Percentiles rank a stretch among this genome's conserved stretches.
Conservation (phyloP, 805 yeast species). For the Candida ficus region DNA sequence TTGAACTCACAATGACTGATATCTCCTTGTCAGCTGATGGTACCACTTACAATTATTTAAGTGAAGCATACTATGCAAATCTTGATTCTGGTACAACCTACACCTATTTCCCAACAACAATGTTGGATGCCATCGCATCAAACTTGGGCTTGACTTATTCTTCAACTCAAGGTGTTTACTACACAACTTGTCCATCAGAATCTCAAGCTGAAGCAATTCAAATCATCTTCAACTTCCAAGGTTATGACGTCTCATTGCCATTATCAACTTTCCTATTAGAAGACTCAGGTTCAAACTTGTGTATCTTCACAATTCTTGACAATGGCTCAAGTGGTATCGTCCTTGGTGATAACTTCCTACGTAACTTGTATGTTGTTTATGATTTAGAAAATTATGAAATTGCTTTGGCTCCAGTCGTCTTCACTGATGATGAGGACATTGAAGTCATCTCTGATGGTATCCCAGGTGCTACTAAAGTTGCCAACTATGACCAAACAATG, state of each 20-base stretch:
- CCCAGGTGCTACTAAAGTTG: slow-evolving; percentile 35
- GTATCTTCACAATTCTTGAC: slow-evolving; percentile 40
- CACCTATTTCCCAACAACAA: slow-evolving; percentile 37
- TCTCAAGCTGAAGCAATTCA: slow-evolving; percentile 10
- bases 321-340: slow-evolving; percentile 31
- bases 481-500: slow-evolving; percentile 2
- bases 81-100: slow-evolving; percentile 41
- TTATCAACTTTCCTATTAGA: slow-evolving; percentile 29
- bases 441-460: slow-evolving; percentile 40
- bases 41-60: neutral
- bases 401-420: slow-evolving; percentile 43
- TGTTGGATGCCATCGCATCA: slow-evolving; percentile 31
- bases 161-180: slow-evolving; percentile 37
- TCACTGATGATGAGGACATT: slow-evolving; percentile 32
- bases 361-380: slow-evolving; percentile 48
- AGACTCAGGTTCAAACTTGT: slow-evolving; percentile 24
- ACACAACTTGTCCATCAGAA: slow-evolving; percentile 36
- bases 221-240: slow-evolving; percentile 44
- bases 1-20: slow-evolving; percentile 39
- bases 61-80: slow-evolving; percentile 28
- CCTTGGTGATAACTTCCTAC: slow-evolving; percentile 50
- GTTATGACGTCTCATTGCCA: slow-evolving; percentile 47
- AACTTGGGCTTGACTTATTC: slow-evolving; percentile 41
- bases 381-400: slow-evolving; percentile 43
- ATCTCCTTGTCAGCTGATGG: slow-evolving; percentile 4